phyloP scores from a whole-genome alignment of 2,329 filamentous ascomycete species.

The Mariannaea elegans region DNA sequence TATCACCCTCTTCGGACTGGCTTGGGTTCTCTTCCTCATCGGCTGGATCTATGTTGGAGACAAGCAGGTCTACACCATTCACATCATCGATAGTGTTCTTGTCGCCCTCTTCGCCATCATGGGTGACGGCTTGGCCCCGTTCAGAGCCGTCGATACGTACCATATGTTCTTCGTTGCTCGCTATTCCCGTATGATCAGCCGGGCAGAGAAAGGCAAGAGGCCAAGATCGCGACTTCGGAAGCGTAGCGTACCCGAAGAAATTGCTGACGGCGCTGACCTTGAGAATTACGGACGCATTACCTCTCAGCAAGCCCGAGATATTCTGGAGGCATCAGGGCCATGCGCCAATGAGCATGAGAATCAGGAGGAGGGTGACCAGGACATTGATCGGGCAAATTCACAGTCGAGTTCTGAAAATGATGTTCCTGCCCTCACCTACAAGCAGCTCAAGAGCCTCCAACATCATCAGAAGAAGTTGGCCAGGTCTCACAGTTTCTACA shows the following conservation, averaged over 20 bases:
- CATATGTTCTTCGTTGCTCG: conserved; percentile 86
- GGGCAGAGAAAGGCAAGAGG: conserved; percentile 60
- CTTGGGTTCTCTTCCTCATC: conserved; percentile 92
- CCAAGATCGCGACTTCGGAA: conserved; percentile 33
- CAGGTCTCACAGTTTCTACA: conserved; percentile 88
- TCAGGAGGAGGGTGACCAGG: conserved; percentile 47
- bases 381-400: conserved; percentile 46
- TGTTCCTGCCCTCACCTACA: conserved; percentile 68
- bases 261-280: conserved; percentile 26
- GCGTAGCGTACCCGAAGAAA: conserved; percentile 27
- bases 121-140: conserved; percentile 76
- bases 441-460: conserved; percentile 74
- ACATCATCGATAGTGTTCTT: conserved; percentile 75
- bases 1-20: conserved; percentile 85
- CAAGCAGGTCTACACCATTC: conserved; percentile 73
- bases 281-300: conserved; percentile 24
- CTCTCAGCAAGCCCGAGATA: conserved; percentile 31
- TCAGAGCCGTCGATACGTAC: conserved; percentile 83
- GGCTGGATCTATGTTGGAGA: conserved; percentile 87
- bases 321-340: conserved; percentile 27
- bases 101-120: conserved; percentile 77
- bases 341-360: not conserved
- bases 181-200: conserved; percentile 58
- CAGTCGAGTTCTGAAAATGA: conserved; percentile 54
- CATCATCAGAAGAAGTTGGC: conserved; percentile 84